Conservation (phyloP, 2,329 filamentous ascomycete genomes). For the Rachicladosporium sp. region DNA sequence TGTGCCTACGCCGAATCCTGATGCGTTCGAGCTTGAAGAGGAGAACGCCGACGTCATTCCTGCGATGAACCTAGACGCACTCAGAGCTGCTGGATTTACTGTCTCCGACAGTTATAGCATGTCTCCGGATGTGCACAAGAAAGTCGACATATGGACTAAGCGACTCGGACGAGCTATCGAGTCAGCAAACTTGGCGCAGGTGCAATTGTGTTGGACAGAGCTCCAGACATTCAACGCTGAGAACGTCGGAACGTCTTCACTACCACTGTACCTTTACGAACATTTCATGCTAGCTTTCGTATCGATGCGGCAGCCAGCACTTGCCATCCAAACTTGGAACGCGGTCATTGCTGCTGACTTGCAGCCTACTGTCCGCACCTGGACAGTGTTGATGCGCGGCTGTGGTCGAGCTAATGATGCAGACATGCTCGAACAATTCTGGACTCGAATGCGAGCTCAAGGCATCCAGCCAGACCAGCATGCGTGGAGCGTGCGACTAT, state of each 20-base stretch:
- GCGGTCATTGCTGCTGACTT: conserved; percentile 42
- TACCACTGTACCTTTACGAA: conserved; percentile 21
- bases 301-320: conserved; percentile 27
- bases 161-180: conserved; percentile 12
- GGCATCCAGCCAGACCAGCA: conserved; percentile 48
- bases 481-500: conserved; percentile 61
- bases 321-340: conserved; percentile 46
- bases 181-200: conserved; percentile 7
- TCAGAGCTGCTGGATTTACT: conserved; percentile 3
- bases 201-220: conserved; percentile 12
- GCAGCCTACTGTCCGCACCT: conserved; percentile 51
- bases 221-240: conserved; percentile 5
- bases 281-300: conserved; percentile 38
- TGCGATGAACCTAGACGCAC: not conserved
- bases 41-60: not conserved
- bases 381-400: conserved; percentile 61
- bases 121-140: not conserved
- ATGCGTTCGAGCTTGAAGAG: too few species aligned
- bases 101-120: not conserved
- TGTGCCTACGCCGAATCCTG: too few species aligned
- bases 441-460: conserved; percentile 48
- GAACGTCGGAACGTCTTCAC: conserved; percentile 5
- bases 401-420: conserved; percentile 49
- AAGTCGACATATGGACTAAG: conserved; percentile 5
- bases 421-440: conserved; percentile 52